Conservation (phyloP, 441 rosid genomes). For the Sinapis alba region DNA sequence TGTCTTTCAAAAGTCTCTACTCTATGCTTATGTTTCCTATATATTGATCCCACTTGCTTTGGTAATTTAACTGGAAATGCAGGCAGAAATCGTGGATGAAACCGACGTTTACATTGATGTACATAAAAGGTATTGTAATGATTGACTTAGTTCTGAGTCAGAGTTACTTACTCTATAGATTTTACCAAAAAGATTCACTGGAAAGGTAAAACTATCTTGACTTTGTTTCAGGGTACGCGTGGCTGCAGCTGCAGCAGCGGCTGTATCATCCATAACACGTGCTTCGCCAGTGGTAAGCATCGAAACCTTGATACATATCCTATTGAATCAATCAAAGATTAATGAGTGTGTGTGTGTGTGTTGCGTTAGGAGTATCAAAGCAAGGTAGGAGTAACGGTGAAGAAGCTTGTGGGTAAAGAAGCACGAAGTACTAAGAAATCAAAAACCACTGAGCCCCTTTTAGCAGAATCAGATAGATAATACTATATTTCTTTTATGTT, state of each 20-base stretch:
- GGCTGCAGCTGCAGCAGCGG: slow-evolving; percentile 65
- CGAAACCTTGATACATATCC: not conserved
- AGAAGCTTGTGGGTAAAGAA: slow-evolving; percentile 36
- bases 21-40: slow-evolving; percentile 1
- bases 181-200: slow-evolving; percentile 9
- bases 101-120: slow-evolving; percentile 76
- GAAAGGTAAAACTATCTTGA: slow-evolving; percentile 4
- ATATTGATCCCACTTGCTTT: not conserved
- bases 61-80: slow-evolving; percentile 35
- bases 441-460: slow-evolving; percentile 31
- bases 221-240: slow-evolving; percentile 57
- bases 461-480: slow-evolving; percentile 36
- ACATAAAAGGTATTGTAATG: slow-evolving; percentile 60
- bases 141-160: not conserved
- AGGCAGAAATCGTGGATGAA: slow-evolving; percentile 83
- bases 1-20: slow-evolving; percentile 5
- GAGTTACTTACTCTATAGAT: not conserved
- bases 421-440: slow-evolving; percentile 15
- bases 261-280: slow-evolving; percentile 53
- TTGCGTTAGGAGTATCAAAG: slow-evolving; percentile 51
- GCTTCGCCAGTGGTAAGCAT: slow-evolving; percentile 55
- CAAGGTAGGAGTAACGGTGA: slow-evolving; percentile 48
- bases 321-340: not conserved
- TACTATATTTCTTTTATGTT: not conserved
- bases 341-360: not conserved